phyloP scores from a whole-genome alignment of 345 rosid genomes.

The Boechera stricta region DNA sequence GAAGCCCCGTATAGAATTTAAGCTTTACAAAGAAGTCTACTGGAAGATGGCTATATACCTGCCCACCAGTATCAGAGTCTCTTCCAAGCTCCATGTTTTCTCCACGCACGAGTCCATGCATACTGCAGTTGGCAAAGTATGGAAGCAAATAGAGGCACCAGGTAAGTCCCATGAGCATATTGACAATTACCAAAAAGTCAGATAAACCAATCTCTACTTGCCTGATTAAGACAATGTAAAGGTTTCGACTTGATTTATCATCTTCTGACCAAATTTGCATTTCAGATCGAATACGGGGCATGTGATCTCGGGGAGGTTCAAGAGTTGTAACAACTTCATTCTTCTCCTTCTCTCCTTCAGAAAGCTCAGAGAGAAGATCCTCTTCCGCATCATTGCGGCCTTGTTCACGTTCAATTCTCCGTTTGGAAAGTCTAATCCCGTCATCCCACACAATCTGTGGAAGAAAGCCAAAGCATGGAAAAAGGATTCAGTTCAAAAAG shows the following conservation, averaged over 20 bases:
- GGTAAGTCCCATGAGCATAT: slow-evolving; percentile 23
- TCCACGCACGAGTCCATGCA: slow-evolving; percentile 97
- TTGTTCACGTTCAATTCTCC: slow-evolving; percentile 70
- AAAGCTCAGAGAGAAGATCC: slow-evolving; percentile 83
- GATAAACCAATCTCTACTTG: slow-evolving; percentile 29
- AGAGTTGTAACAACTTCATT: slow-evolving; percentile 43
- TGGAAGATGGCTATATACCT: slow-evolving; percentile 55
- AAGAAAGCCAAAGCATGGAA: neutral
- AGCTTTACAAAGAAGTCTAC: slow-evolving; percentile 1
- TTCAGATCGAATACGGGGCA: slow-evolving; percentile 67
- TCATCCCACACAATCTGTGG: slow-evolving; percentile 76
- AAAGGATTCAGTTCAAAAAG: neutral
- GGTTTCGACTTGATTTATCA: slow-evolving; percentile 57
- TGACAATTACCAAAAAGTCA: slow-evolving; percentile 13
- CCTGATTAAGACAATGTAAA: slow-evolving; percentile 87
- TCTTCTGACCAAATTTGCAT: slow-evolving; percentile 73
- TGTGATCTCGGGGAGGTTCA: slow-evolving; percentile 48
- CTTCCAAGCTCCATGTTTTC: slow-evolving; percentile 99
- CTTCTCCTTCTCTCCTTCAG: slow-evolving; percentile 84
- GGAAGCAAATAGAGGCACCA: neutral
- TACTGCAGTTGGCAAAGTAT: slow-evolving; percentile 51
- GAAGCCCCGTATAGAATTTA: neutral
- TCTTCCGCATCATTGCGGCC: slow-evolving; percentile 76
- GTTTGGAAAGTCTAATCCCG: slow-evolving; percentile 62
- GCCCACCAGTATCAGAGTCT: slow-evolving; percentile 99